Base-by-base conservation (phyloP, 768 basidiomycete genomes). In the Harrya chromipes region DNA sequence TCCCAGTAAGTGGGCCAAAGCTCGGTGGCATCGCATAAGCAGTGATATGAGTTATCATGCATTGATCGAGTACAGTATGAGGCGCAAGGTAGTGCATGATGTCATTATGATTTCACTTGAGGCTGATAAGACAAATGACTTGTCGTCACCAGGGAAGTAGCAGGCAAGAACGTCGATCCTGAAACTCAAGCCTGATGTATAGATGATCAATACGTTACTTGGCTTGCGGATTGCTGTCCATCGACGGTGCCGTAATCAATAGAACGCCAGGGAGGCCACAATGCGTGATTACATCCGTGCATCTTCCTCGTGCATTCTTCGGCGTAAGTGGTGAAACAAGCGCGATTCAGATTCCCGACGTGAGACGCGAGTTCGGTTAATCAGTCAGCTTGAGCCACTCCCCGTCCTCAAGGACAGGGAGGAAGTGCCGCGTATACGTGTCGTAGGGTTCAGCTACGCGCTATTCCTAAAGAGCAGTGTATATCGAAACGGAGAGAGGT, bases 401-500 rank as follows among this genome's bases (percentile, higher is more conserved):
- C 10, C 17, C 37, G 24, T 40, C 40, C 20, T 41, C 48, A 43
- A 39, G 42, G 21, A 20, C 31, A 21, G 26, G 24, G 36, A 21
- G 26, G 9, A 29, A 13, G 13, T 14, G 4, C n/a, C n/a, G n/a
- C 26, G 36, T 21, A 45, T 47, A 33, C 43, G 20, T 44, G 46
- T 54, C 47, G 56, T 49, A 57, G 57, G 61, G 61, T 53, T 48
- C 33, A 45, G 14, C 57, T 48, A 35, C 29, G 41, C 26, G 43
- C 19, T 19, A 34, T 40, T n/a, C n/a, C n/a, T 46, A 50, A 55
- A 43, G 41, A 43, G n/a, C 27, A 49, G 26, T 35, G 40, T 21
- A 16, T 9, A 41, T 41, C 33, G 45, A 46, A 48, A 36, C 40
- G 40, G 21, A 37, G 34, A 29, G 10, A n/a, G 1, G 33, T 23